Evolutionary conservation across 345 rosid genomes (phyloP).

Genomic region (Eutrema heterophyllum): DNA sequence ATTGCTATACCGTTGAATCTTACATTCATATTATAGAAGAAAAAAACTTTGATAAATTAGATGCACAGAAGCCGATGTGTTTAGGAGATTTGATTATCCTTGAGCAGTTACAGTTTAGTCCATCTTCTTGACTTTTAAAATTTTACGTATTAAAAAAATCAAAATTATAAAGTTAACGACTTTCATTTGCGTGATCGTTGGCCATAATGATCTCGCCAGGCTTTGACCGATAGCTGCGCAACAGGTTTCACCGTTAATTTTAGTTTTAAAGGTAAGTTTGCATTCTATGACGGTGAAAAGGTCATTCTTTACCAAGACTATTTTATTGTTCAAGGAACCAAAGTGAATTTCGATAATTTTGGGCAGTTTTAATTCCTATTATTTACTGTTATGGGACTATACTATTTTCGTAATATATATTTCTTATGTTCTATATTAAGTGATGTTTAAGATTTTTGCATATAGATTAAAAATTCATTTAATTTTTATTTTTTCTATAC

Average conservation of each 20-base stretch:
- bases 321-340: not conserved
- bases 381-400: too few species aligned
- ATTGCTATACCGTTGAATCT: conserved; percentile 11
- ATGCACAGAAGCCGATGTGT: conserved; percentile 4
- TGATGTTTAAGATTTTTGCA: too few species aligned
- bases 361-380: too few species aligned
- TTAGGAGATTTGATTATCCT: not conserved
- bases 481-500: too few species aligned
- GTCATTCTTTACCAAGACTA: not conserved
- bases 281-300: too few species aligned
- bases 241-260: conserved; percentile 1
- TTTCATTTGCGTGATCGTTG: not conserved
- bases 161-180: not conserved
- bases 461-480: too few species aligned
- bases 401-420: too few species aligned
- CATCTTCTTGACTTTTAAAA: conserved; percentile 18
- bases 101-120: conserved; percentile 3
- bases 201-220: conserved; percentile 7
- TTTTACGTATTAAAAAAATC: not conserved
- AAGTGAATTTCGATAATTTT: not conserved
- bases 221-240: conserved; percentile 1
- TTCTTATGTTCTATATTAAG: too few species aligned
- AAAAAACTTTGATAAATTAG: too few species aligned
- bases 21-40: not conserved
- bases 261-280: not conserved